Percentiles rank a stretch among this genome's conserved stretches.
These are phyloP conservation scores for Pugionium cornutum DNA, from an alignment of 345 rosid genomes.

Conservation along the genomic window DNA sequence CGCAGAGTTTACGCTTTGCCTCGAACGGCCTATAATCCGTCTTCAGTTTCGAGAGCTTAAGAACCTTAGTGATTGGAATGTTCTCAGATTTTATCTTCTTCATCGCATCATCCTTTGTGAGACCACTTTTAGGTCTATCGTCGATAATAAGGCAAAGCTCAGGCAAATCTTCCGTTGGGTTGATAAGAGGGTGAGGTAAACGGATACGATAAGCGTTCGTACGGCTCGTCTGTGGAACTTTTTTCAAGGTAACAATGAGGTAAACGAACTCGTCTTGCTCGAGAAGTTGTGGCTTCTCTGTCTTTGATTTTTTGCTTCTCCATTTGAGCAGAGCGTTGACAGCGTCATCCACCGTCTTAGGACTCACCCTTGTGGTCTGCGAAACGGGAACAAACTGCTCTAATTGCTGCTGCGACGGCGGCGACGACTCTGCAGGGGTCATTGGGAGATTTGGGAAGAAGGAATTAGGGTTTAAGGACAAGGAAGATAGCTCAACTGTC, in stretches of 20 bases:
- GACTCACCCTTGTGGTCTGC: constrained; percentile 34
- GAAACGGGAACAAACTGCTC: constrained; percentile 13
- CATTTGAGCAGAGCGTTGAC: constrained; percentile 54
- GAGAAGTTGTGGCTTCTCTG: constrained; percentile 64
- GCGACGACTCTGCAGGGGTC: constrained; percentile 35
- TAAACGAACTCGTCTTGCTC: constrained; percentile 69
- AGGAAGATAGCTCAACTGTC: background rate
- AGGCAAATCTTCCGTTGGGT: constrained; percentile 41
- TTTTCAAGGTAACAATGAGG: constrained; percentile 60
- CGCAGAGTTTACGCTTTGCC: constrained; percentile 42
- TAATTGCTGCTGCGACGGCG: constrained; percentile 10
- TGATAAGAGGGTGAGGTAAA: constrained; percentile 55
- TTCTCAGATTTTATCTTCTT: constrained; percentile 69
- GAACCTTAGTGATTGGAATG: constrained; percentile 62
- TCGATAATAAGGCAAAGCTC: constrained; percentile 77
- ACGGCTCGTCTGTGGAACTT: constrained; percentile 61
- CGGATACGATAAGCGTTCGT: constrained; percentile 54
- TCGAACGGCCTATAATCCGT: constrained; percentile 28
- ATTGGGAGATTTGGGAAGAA: constrained; percentile 12
- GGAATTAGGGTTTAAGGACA: constrained; percentile 37
- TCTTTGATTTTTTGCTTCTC: constrained; percentile 48
- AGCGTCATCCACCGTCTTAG: constrained; percentile 47
- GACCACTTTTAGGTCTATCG: constrained; percentile 64
- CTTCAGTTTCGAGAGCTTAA: constrained; percentile 61
- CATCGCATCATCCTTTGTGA: constrained; percentile 54